Base-by-base conservation (phyloP, 169 alveolate genomes). In the Plasmodium malariae region DNA sequence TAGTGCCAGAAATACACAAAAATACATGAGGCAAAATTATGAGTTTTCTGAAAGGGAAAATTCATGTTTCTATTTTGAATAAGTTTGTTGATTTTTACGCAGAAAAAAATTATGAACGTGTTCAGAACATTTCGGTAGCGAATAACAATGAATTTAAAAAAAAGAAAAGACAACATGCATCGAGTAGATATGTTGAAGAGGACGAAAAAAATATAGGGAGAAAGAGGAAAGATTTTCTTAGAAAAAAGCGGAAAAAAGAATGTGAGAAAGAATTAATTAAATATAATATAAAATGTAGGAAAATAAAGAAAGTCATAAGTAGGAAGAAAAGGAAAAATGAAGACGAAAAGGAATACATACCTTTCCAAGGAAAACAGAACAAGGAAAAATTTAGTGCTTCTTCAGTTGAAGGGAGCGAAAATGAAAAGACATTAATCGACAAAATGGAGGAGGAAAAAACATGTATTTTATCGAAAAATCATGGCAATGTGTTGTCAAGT, bases 31-130 rank as follows among this genome's bases (percentile, higher is more conserved):
- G 32, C 0, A 45, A 63, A 45, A 78, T 45, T 45, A 78, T 78
- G 80, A 63, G 48, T 57, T 37, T 17, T 26, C 51, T 54, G 12
- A 63, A 55, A 3, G 62, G 63, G 19, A 45, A 45, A 62, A 62
- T 78, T 28, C 89, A 78, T 54, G 74, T 78, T 62, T 78, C 89
- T 36, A 36, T 78, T 65, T 62, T 69, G 12, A 78, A 63, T 30
- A 37, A 78, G 7, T 78, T 62, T 65, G 76, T 78, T 24, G 89
- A 78, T 21, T 78, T 55, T 65, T 78, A 78, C 37, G 76, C 60
- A 45, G 89, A 78, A 48, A 45, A 34, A 1, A 63, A 36, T 2
- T 32, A 55, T 17, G 43, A 74, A 14, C 32, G 9, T 21, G 21
- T 26, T 11, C 48, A 78, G 9, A 17, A 68, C 32, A 62, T 62